Evolutionary conservation across 2,329 filamentous ascomycete species (phyloP).

Genomic region (Ophiostoma triangulosporum): DNA sequence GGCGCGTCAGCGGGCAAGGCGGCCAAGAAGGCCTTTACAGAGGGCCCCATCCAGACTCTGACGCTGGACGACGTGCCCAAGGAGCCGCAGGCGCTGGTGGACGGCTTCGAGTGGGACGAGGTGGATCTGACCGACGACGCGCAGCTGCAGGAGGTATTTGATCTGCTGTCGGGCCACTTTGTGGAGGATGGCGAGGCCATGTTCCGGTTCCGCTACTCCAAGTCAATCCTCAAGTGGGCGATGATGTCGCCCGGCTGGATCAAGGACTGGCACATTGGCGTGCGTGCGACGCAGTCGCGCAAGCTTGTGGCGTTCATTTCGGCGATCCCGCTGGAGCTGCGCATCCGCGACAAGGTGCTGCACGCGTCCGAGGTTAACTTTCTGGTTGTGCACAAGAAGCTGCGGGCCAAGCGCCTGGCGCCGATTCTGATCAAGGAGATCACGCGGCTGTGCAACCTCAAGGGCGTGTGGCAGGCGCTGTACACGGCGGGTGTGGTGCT

Average conservation of each 20-base stretch:
- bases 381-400: conserved; percentile 94
- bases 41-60: conserved; percentile 75
- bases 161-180: conserved; percentile 84
- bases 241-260: conserved; percentile 91
- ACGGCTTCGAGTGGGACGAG: conserved; percentile 88
- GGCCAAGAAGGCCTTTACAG: conserved; percentile 35
- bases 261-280: conserved; percentile 88
- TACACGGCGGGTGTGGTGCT: conserved; percentile 89
- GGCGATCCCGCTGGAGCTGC: conserved; percentile 73
- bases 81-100: conserved; percentile 59
- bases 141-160: conserved; percentile 80
- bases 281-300: conserved; percentile 67
- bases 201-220: conserved; percentile 94
- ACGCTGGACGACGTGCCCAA: conserved; percentile 67
- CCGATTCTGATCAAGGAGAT: conserved; percentile 97
- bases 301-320: conserved; percentile 95
- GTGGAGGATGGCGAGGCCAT: conserved; percentile 95
- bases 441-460: conserved; percentile 77
- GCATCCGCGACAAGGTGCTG: conserved; percentile 62
- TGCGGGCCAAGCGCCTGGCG: conserved; percentile 80
- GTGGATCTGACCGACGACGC: conserved; percentile 69
- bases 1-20: conserved; percentile 25
- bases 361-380: conserved; percentile 93
- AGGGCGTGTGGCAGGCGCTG: conserved; percentile 84
- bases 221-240: conserved; percentile 82